Evolutionary conservation across 1,284 basidiomycete species (phyloP).

Genomic region (Kwoniella shivajii): DNA sequence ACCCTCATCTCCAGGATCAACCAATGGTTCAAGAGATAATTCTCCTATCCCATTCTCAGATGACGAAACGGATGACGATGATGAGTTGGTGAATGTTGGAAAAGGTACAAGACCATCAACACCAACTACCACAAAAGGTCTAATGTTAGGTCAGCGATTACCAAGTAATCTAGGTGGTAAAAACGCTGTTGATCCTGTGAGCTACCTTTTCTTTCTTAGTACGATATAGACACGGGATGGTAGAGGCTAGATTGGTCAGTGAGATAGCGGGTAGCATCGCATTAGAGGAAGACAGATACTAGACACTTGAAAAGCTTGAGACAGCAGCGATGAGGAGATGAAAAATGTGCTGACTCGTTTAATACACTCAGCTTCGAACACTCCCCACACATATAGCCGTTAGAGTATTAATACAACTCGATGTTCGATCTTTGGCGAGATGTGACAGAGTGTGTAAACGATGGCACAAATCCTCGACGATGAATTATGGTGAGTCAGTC

Average conservation of each 20-base stretch:
- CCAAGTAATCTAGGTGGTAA: conserved; percentile 23
- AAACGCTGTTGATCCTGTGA: conserved; percentile 45
- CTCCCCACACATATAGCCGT: conserved; percentile 80
- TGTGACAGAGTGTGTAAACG: conserved; percentile 79
- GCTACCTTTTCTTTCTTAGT: conserved; percentile 20
- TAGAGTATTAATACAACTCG: conserved; percentile 68
- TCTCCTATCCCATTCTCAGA: conserved; percentile 19
- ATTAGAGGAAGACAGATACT: no score
- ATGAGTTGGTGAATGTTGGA: conserved; percentile 52
- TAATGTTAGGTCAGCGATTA: conserved; percentile 32
- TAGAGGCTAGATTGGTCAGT: not conserved
- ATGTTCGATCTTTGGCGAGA: conserved; percentile 68
- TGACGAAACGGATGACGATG: conserved; percentile 53
- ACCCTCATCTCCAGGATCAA: conserved; percentile 27
- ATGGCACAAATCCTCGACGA: conserved; percentile 81
- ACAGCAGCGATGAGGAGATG: no score
- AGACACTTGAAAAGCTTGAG: no score
- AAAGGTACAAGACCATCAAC: conserved; percentile 50
- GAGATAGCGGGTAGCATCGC: not conserved
- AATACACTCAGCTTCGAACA: conserved; percentile 58
- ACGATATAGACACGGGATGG: no score
- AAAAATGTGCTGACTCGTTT: not conserved
- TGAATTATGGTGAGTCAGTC: conserved; percentile 75
- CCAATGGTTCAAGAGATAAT: conserved; percentile 18
- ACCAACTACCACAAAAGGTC: conserved; percentile 30